Base-by-base conservation (phyloP, 1,284 basidiomycete genomes). In the Tylopilus sp. region DNA sequence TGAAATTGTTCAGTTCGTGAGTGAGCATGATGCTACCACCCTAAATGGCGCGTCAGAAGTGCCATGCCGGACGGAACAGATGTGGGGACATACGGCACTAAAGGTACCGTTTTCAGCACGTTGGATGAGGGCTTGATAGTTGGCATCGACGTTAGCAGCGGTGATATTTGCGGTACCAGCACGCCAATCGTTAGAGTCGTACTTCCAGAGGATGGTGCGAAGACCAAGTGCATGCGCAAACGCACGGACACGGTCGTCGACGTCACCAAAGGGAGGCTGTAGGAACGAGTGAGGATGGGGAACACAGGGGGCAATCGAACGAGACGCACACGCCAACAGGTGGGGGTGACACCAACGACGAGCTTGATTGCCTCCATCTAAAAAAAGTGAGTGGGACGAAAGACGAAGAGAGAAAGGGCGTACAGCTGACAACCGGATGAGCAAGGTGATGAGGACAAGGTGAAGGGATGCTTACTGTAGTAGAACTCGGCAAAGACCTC, bases 401-500 rank as follows among this genome's bases (percentile, higher is more conserved):
- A 6, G 21, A 23, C 21, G 6, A 18, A 3, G 0, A 18, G 12
- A 3, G 21, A 6, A 28, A 12, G 30, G 21, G 51, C 58, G 45
- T 60, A 67, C 62, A 7, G 65, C 62, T 64, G 41, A 13, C 9
- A 9, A 28, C 21, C 16, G 23, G 8, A 19, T 55, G 44, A 59
- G 50, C 15, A n/a, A 23, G 2, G n/a, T n/a, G 33, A 9, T 4
- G 0, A 5, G 2, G 33, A 6, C 13, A 88, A 92, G 75, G 81
- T 74, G 7, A 87, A 6, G 12, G 19, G 18, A 9, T 5, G 66
- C 76, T 39, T 52, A 77, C 77, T 84, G 73, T 23, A 23, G 21
- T 23, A 23, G 21, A 93, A 75, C 64, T 92, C 89, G 11, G 89
- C 88, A 41, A 91, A 87, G 23, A 85, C 86, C 59, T 89, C 71